A percentile compares a stretch with the other conserved stretches of the same genome.
Conservation (phyloP, 2,329 filamentous ascomycete genomes). For the Botryosphaeria dothidea region DNA sequence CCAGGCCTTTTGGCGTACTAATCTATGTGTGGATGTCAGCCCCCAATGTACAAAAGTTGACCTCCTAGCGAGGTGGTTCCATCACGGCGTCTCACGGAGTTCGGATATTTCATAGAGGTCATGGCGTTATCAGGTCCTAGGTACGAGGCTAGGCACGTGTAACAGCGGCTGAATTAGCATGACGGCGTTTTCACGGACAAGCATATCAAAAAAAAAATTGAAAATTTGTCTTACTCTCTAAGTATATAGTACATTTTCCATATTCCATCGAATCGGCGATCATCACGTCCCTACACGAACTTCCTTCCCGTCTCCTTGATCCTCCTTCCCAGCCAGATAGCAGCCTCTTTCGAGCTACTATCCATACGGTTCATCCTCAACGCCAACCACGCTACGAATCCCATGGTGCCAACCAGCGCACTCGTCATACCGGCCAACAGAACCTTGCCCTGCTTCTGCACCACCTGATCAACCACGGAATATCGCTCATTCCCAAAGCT, state of each 20-base stretch:
- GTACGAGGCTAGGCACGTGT: neutral
- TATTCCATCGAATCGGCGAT: neutral
- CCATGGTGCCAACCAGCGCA: neutral
- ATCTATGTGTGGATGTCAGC: too few relatives aligned
- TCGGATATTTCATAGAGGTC: neutral
- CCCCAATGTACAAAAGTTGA: neutral
- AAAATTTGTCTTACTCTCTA: neutral
- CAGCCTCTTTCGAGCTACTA: neutral
- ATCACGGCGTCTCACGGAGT: neutral
- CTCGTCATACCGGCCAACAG: constrained; percentile 23
- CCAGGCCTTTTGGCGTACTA: too few relatives aligned
- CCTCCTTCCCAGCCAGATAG: constrained; percentile 8
- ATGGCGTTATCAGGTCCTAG: neutral
- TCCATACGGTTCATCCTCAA: constrained; percentile 8
- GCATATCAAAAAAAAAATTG: neutral
- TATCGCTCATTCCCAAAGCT: constrained; percentile 95
- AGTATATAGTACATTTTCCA: neutral
- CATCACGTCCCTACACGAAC: neutral
- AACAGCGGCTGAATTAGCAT: neutral
- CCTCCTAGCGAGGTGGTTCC: neutral
- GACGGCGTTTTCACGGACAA: neutral
- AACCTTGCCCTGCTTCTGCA: constrained; percentile 64
- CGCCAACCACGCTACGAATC: constrained; percentile 8
- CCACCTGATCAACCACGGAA: constrained; percentile 73
- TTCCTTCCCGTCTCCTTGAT: constrained; percentile 3